Evolutionary conservation across 2,329 filamentous ascomycete species (phyloP), one percentile per base, ranked within the genome.

Genomic region (Phoma sp.): DNA sequence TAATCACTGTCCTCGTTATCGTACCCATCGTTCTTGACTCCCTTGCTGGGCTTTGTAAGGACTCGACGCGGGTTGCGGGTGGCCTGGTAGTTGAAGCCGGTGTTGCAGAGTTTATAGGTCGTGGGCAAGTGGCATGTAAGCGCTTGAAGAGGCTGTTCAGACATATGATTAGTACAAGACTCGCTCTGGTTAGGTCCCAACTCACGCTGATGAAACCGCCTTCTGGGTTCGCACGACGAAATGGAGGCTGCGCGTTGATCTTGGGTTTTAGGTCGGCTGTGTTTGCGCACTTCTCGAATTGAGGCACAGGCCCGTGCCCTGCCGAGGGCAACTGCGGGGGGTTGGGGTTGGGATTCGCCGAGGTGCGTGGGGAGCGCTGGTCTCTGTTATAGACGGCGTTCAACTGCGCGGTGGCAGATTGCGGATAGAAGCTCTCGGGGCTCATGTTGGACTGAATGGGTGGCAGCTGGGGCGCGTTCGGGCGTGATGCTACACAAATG

Each of bases 1-100:
- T 99, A 99, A 73, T 99, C 95, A 76, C 95, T 98, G 67, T 99
- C 95, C 75, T 99, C 95, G 66, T 99, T 99, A 73, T 99, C 95
- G 71, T 95, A 99, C 4, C 95, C 95, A 79, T 99, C 95, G 71
- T 99, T 99, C 83, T 99, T 99, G 60, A 91, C 86, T 13, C 95
- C 95, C 79, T 99, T 99, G 84, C 95, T 98, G 7, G 95, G 95
- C 77, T 99, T 99, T 15, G 95, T 99, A 64, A 99, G 83, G 44
- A 99, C 95, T 75, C 95, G 86, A 59, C 95, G 90, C 35, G 95
- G 95, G 72, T 99, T 99, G 63, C 95, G 87, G 49, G 95, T 97
- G 15, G 95, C 97, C 75, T 99, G 95, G 78, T 99, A 99, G 80
- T 99, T 97, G 83, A 99, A 99, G 69, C 85, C 88, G 3, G 93